These are phyloP conservation scores for Calycina herbarum DNA, from an alignment of 2,329 filamentous ascomycete species.

Conservation along the genomic window DNA sequence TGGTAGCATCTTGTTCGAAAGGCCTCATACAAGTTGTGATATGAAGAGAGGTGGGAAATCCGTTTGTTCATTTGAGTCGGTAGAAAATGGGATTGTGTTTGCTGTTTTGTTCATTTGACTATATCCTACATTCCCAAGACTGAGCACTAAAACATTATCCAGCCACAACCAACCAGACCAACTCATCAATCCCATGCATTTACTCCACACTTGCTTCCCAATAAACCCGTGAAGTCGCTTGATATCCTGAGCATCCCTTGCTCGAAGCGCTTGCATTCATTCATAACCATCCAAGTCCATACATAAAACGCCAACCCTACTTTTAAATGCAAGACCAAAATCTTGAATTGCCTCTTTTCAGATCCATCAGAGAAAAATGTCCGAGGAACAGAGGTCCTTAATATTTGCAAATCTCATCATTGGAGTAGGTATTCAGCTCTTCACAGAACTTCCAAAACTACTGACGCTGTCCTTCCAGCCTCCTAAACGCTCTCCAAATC, in stretches of 20 bases:
- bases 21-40: neutral
- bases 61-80: too few relatives aligned
- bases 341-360: neutral
- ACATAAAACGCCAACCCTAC: conserved; percentile 1
- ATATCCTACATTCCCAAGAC: too few relatives aligned
- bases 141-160: too few relatives aligned
- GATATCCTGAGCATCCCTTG: too few relatives aligned
- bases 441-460: conserved; percentile 36
- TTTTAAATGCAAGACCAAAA: neutral
- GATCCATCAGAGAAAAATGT: neutral
- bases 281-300: neutral
- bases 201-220: too few relatives aligned
- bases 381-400: neutral
- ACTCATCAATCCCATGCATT: too few relatives aligned
- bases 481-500: conserved; percentile 31
- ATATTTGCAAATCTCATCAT: neutral
- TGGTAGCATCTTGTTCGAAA: conserved; percentile 6
- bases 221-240: too few relatives aligned
- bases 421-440: conserved; percentile 17
- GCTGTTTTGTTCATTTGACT: too few relatives aligned
- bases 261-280: neutral
- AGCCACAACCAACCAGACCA: too few relatives aligned
- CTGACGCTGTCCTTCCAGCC: conserved; percentile 34
- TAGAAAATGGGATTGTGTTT: too few relatives aligned
- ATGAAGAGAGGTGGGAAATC: neutral